Evolutionary conservation across 2,329 filamentous ascomycete genomes (phyloP), one percentile per base, ranked within the genome.

Genomic region (Xylaria sp.): DNA sequence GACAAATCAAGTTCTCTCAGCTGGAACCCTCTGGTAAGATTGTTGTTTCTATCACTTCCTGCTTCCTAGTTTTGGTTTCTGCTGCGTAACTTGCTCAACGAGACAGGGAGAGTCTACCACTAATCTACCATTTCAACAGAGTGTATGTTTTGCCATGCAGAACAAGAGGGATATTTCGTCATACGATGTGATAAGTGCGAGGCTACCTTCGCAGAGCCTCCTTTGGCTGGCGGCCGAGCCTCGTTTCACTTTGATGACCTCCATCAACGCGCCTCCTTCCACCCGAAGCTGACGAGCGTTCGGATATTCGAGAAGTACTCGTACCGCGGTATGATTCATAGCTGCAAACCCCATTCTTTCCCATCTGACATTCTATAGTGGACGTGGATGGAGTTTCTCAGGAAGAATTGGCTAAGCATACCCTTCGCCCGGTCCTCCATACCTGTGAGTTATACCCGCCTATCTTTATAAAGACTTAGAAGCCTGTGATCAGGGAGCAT

Each of bases 271-370:
- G 58, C 55, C 5, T 49, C 50, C 1, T 54, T 63, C 11, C 55
- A 57, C 0, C 61, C 63, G 19, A 63, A 68, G 52, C 55, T 70
- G n/a, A 65, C 69, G 8, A 71, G 72, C 30, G 69, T 71, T 6
- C 64, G 63, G n/a, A 71, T 72, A 3, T 72, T 72, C 51, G 66
- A 70, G n/a, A 64, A 64, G 2, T 72, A 66, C 51, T 67, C 70
- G 9, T 67, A 60, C 13, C 63, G 69, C 63, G 68, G 70, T 70
- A 58, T 39, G 62, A 56, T 30, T 30, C 23, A 13, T 9, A 34
- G 34, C 9, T 10, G 10, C 13, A 9, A 1, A 2, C 13, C 19
- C 59, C 52, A 56, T 16, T 7, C 48, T 13, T 9, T 37, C 37
- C 51, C 2, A 11, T 48, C 64, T 63, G 34, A 57, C 23, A 34